Conservation (phyloP, 2,329 filamentous ascomycete genomes). For the Fusarium nygamai region DNA sequence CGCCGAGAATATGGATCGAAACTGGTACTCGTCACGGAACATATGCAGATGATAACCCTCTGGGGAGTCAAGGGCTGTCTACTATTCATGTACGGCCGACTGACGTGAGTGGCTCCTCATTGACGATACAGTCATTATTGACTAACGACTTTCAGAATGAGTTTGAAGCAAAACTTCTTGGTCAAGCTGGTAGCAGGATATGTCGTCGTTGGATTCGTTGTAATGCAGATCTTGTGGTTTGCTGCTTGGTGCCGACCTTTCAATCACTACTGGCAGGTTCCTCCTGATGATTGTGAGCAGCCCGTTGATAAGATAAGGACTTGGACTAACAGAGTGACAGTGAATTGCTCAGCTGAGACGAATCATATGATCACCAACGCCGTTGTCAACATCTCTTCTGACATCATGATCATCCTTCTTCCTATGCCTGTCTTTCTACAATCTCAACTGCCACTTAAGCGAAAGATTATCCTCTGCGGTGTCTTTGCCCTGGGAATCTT, state of each 20-base stretch:
- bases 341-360: conserved; percentile 60
- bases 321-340: not conserved
- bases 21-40: conserved; percentile 68
- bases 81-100: conserved; percentile 62
- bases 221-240: conserved; percentile 61
- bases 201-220: conserved; percentile 52
- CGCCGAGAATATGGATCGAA: conserved; percentile 65
- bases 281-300: conserved; percentile 54
- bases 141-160: conserved; percentile 44
- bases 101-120: conserved; percentile 52
- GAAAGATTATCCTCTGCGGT: conserved; percentile 61
- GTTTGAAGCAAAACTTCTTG: conserved; percentile 53
- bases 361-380: conserved; percentile 67
- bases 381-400: conserved; percentile 66
- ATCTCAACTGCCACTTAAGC: conserved; percentile 57
- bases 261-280: conserved; percentile 58
- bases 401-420: conserved; percentile 66
- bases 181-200: conserved; percentile 60
- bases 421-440: conserved; percentile 62
- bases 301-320: rapidly evolving
- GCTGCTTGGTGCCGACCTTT: conserved; percentile 65
- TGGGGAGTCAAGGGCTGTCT: conserved; percentile 65
- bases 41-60: conserved; percentile 67
- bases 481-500: conserved; percentile 58
- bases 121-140: rapidly evolving